A percentile compares a stretch with the other conserved stretches of the same genome.
These are phyloP conservation scores for Mycena rebaudengoi DNA, from an alignment of 768 basidiomycete genomes.

Conservation along the genomic window DNA sequence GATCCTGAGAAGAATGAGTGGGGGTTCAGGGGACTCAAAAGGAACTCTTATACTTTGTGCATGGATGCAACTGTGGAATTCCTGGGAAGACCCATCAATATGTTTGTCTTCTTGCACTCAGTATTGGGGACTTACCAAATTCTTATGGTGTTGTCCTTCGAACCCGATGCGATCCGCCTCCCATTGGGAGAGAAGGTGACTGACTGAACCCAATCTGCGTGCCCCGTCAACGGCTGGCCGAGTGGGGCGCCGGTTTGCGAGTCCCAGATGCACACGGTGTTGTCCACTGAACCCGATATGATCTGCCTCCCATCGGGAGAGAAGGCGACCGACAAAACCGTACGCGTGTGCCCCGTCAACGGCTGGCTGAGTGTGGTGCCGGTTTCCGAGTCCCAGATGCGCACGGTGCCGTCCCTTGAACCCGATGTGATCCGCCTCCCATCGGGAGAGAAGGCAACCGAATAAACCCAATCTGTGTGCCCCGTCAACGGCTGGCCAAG, in stretches of 20 bases:
- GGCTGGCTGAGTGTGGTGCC: too few species aligned
- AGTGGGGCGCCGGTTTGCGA: slow-evolving; percentile 43
- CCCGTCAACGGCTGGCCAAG: background rate
- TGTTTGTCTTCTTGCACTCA: background rate
- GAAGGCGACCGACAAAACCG: too few species aligned
- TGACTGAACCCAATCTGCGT: slow-evolving; percentile 27
- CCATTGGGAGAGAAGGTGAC: slow-evolving; percentile 38
- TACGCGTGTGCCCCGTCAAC: too few species aligned
- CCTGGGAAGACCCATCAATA: background rate
- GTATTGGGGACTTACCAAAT: slow-evolving; percentile 27
- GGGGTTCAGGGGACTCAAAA: background rate
- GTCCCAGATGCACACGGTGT: slow-evolving; percentile 63
- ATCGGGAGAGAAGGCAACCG: too few species aligned
- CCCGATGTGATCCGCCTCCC: too few species aligned
- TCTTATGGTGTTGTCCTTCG: slow-evolving; percentile 22
- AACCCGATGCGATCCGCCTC: slow-evolving; percentile 14
- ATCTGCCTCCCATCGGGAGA: slow-evolving; percentile 57
- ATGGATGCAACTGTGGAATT: background rate
- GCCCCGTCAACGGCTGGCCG: slow-evolving; percentile 27
- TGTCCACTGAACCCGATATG: slow-evolving; percentile 61
- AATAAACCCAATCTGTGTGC: too few species aligned
- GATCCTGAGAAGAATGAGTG: background rate
- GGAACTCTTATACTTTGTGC: background rate
- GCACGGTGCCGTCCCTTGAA: too few species aligned
- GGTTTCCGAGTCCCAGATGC: too few species aligned